These are phyloP conservation scores for Chlorella sp. DNA, from an alignment of 139 green algal species.

Conservation along the genomic window DNA sequence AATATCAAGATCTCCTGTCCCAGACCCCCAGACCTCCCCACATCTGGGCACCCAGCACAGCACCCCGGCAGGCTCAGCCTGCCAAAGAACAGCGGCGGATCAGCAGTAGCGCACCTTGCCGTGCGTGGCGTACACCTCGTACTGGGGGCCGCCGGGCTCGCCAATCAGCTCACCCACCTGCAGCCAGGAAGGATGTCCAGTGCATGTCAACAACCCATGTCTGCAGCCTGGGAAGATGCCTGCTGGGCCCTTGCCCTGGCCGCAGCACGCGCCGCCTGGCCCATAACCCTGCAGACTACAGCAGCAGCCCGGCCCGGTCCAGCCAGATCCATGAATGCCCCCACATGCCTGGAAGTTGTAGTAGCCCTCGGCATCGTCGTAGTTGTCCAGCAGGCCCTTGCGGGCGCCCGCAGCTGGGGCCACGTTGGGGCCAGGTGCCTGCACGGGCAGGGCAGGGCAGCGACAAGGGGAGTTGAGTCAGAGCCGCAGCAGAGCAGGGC, in stretches of 20 bases:
- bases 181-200: background rate
- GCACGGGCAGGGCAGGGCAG: background rate
- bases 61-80: too few relatives aligned
- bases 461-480: background rate
- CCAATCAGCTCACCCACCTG: slow-evolving; percentile 38
- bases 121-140: slow-evolving; percentile 77
- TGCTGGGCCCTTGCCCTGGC: background rate
- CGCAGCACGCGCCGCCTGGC: too few relatives aligned
- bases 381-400: slow-evolving; percentile 81
- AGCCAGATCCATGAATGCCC: background rate
- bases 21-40: too few relatives aligned
- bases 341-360: slow-evolving; percentile 94
- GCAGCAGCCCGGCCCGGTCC: too few relatives aligned
- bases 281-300: too few relatives aligned
- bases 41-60: too few relatives aligned
- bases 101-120: slow-evolving; percentile 60
- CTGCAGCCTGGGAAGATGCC: too few relatives aligned
- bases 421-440: slow-evolving; percentile 2
- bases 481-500: too few relatives aligned
- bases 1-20: too few relatives aligned
- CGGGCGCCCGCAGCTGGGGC: background rate
- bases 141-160: slow-evolving; percentile 89
- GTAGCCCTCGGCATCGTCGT: slow-evolving; percentile 96
- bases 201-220: background rate
- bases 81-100: too few relatives aligned